phyloP scores from a whole-genome alignment of 2,329 filamentous ascomycete genomes.

The Pestalotiopsis sp. region DNA sequence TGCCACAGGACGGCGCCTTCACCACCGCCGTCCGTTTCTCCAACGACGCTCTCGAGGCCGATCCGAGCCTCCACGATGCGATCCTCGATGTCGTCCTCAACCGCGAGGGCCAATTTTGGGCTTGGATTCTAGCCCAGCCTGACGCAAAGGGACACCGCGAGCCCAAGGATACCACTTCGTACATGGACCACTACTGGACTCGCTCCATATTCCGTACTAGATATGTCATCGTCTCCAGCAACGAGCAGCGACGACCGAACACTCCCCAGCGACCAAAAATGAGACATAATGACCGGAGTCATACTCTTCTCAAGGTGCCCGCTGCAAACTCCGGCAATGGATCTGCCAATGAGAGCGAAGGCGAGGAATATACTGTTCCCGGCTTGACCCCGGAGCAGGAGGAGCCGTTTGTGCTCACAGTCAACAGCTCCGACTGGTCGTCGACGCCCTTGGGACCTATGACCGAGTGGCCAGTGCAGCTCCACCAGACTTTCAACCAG shows the following conservation, averaged over 20 bases:
- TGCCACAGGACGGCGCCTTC: slow-evolving; percentile 12
- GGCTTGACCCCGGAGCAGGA: slow-evolving; percentile 36
- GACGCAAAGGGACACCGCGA: not conserved
- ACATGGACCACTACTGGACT: slow-evolving; percentile 38
- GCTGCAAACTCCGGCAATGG: not conserved
- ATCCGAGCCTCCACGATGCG: slow-evolving; percentile 32
- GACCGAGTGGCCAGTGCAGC: slow-evolving; percentile 45
- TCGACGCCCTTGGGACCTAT: slow-evolving; percentile 49
- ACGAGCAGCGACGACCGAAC: slow-evolving; percentile 35
- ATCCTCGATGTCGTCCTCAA: slow-evolving; percentile 32
- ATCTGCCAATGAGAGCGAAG: slow-evolving; percentile 3
- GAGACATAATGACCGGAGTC: slow-evolving; percentile 17
- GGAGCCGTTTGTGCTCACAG: slow-evolving; percentile 40
- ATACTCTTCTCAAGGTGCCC: slow-evolving; percentile 17
- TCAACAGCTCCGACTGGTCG: slow-evolving; percentile 49
- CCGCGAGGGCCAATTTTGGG: slow-evolving; percentile 39
- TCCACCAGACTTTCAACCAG: slow-evolving; percentile 48
- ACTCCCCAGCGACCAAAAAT: slow-evolving; percentile 1
- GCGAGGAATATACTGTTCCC: slow-evolving; percentile 31
- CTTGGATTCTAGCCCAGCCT: slow-evolving; percentile 35
- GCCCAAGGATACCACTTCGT: slow-evolving; percentile 23
- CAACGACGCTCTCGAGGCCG: slow-evolving; percentile 38
- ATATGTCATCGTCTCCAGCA: slow-evolving; percentile 43
- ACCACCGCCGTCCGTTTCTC: slow-evolving; percentile 32
- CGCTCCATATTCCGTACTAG: slow-evolving; percentile 33